Evolutionary conservation across 2,329 filamentous ascomycete species (phyloP).

Genomic region (Beauveria australis): DNA sequence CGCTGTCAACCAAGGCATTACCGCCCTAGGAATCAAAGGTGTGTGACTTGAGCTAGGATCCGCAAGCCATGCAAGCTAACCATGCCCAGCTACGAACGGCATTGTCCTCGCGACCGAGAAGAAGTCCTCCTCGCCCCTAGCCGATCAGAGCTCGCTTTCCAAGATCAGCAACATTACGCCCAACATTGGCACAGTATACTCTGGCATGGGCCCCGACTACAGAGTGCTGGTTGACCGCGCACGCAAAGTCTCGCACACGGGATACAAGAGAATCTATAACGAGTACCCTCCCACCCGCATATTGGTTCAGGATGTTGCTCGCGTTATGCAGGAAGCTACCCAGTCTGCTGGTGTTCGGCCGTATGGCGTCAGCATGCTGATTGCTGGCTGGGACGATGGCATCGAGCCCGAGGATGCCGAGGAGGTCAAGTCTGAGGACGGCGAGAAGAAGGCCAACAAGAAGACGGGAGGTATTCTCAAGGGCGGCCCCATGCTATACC

Average conservation of each 20-base stretch:
- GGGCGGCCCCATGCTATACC: slow-evolving; percentile 94
- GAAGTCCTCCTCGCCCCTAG: slow-evolving; percentile 95
- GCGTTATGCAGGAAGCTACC: slow-evolving; percentile 97
- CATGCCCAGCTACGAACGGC: slow-evolving; percentile 75
- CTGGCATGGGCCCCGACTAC: slow-evolving; percentile 98
- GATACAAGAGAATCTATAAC: slow-evolving; percentile 99
- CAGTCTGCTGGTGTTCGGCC: slow-evolving; percentile 95
- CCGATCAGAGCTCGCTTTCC: slow-evolving; percentile 87
- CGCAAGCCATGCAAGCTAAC: slow-evolving; percentile 16
- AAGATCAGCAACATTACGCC: slow-evolving; percentile 98
- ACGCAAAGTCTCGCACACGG: slow-evolving; percentile 94
- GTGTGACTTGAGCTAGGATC: slow-evolving; percentile 19
- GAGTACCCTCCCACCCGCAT: slow-evolving; percentile 99
- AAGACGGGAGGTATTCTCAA: slow-evolving; percentile 96
- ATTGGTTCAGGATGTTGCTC: slow-evolving; percentile 95
- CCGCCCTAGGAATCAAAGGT: slow-evolving; percentile 98
- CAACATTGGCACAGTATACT: slow-evolving; percentile 99
- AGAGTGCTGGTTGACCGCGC: slow-evolving; percentile 95
- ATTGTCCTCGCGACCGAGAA: slow-evolving; percentile 99
- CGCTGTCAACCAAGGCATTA: slow-evolving; percentile 98
- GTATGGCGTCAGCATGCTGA: slow-evolving; percentile 90
- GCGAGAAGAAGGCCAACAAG: slow-evolving; percentile 65
- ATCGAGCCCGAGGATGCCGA: slow-evolving; percentile 76
- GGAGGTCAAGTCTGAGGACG: slow-evolving; percentile 46
- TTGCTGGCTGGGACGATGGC: slow-evolving; percentile 97